Percentiles rank a stretch among this genome's conserved stretches.
phyloP scores from a whole-genome alignment of 2,329 filamentous ascomycete species.

The Aspergillus thermomutatus region DNA sequence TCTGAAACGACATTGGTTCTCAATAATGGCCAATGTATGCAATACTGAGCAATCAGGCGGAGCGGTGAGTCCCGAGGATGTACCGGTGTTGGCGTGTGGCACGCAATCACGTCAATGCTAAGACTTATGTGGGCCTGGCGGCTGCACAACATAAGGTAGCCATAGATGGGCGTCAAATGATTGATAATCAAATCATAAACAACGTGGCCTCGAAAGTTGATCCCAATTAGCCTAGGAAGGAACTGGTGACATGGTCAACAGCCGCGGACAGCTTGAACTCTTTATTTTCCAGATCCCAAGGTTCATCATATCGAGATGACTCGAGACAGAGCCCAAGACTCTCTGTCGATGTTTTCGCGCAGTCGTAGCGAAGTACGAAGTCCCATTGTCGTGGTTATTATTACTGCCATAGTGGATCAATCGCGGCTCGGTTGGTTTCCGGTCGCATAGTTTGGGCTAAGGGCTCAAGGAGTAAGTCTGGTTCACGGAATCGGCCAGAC shows the following conservation, averaged over 20 bases:
- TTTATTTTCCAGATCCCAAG: not conserved
- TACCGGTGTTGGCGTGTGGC: not conserved
- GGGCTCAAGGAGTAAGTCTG: not conserved
- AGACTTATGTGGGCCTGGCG: slow-evolving; percentile 5
- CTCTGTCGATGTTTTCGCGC: not conserved
- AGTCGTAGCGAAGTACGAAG: not conserved
- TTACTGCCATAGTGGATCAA: not conserved
- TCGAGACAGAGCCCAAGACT: not conserved
- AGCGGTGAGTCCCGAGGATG: not conserved
- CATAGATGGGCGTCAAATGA: slow-evolving; percentile 1
- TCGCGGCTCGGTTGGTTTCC: not conserved
- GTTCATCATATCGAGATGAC: not conserved
- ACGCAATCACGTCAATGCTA: slow-evolving; percentile 1
- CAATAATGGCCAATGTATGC: not conserved
- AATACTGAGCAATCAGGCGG: not conserved
- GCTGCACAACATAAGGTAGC: slow-evolving; percentile 16
- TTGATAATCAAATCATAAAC: slow-evolving; percentile 3
- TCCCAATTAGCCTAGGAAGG: not conserved
- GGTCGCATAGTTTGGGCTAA: not conserved
- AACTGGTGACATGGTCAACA: not conserved
- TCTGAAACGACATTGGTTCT: not conserved
- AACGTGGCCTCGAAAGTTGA: not conserved
- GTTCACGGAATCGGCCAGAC: not conserved
- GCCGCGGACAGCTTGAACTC: not conserved
- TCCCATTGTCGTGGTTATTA: not conserved